phyloP scores from a whole-genome alignment of 306 rosid species.

The Ormosia semicastrata region DNA sequence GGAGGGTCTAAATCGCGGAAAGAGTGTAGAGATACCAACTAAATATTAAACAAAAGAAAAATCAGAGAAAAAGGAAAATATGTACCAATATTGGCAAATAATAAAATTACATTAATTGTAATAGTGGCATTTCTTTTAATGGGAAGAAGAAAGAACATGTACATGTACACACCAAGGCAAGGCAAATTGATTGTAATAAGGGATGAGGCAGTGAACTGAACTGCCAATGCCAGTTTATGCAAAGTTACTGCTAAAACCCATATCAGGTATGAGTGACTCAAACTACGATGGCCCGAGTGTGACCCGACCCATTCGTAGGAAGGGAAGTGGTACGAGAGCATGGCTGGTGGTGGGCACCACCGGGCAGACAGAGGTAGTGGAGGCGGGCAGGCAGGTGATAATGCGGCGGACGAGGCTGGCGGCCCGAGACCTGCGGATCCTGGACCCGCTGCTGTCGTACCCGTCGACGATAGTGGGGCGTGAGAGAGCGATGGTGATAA shows the following conservation, averaged over 20 bases:
- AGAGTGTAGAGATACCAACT: no score
- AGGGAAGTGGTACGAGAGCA: slow-evolving; percentile 53
- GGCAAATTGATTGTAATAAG: no score
- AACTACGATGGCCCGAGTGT: no score
- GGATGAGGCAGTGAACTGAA: no score
- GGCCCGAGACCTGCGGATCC: slow-evolving; percentile 68
- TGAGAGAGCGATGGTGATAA: slow-evolving; percentile 75
- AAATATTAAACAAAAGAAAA: no score
- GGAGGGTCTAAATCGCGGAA: no score
- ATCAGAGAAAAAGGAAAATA: no score
- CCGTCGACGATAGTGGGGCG: slow-evolving; percentile 72
- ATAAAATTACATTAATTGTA: background rate
- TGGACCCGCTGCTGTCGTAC: slow-evolving; percentile 66
- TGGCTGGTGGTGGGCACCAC: slow-evolving; percentile 59
- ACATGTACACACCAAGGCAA: no score
- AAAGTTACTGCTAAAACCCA: no score
- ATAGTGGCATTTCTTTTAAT: background rate
- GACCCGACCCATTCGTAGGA: slow-evolving; percentile 41
- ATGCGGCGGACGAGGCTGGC: slow-evolving; percentile 81
- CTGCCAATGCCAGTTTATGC: no score
- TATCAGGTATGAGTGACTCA: no score
- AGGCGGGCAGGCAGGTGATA: slow-evolving; percentile 66
- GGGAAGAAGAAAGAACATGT: background rate
- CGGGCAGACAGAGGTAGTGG: slow-evolving; percentile 60
- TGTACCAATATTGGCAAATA: background rate